Evolutionary conservation across 2,329 filamentous ascomycete genomes (phyloP), one percentile per base, ranked within the genome.

Genomic region (Colletotrichum cereale): DNA sequence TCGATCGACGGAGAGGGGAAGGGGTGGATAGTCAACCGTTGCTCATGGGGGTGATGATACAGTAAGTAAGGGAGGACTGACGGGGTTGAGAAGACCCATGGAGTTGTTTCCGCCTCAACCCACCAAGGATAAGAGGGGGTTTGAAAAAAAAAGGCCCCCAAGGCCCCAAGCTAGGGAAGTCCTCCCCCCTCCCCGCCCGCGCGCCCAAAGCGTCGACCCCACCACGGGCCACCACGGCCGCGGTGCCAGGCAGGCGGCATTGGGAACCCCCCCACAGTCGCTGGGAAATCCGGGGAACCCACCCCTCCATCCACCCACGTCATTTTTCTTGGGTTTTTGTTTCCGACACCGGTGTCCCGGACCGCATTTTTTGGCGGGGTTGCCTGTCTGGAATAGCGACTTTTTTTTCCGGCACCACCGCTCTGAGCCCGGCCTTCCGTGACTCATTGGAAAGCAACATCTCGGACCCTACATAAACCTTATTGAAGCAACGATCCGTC

Each of bases 281-380:
- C 67, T 55, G 40, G 53, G 56, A 53, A 62, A 67, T 62, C 63
- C 61, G 72, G 64, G 60, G 60, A 57, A 67, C n/a, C 36, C 47
- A 72, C 71, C 68, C 71, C 65, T 72, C 72, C 64, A 72, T 73
- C 52, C 68, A 67, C 52, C 31, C 68, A 68, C 68, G 68, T 69
- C 56, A 68, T 66, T 58, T 67, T 71, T 62, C 12, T 38, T 58
- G 53, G 55, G 60, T 58, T 58, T 71, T 72, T 53, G 24, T 42
- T 60, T 58, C 68, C 68, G 60, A 72, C 65, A 70, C 66, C 66
- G 70, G 62, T 62, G 40, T 62, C 36, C 36, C 64, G 57, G 62
- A n/a, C 66, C 62, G 66, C 63, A 56, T 52, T 72, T 66, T 66
- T 73, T 50, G 71, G 71, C 71, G 62, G 71, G 71, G 67, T 73